Evolutionary conservation across 768 basidiomycete genomes (phyloP), one percentile per base, ranked within the genome.

Genomic region (Hygrocybe punicea): DNA sequence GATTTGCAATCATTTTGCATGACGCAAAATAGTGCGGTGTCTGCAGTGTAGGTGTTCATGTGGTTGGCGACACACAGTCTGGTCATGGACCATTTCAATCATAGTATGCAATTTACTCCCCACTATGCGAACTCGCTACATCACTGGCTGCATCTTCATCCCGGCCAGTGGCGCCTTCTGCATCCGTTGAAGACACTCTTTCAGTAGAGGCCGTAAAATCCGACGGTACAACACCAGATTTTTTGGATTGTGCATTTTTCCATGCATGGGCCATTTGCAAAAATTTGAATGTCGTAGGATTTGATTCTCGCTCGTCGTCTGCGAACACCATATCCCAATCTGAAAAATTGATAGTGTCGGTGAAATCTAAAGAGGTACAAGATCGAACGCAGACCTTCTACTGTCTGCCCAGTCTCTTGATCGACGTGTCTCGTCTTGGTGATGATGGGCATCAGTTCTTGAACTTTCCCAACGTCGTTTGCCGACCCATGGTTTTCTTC

Each of bases 321-420:
- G 93, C 86, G 71, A 98, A 98, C 19, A 95, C 86, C 66, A 95
- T 84, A 66, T 96, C 95, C 86, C 90, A 96, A 65, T 96, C 95
- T 94, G 57, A 11, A 42, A 53, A n/a, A 42, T 25, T 4, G 17
- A 60, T 19, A 62, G 35, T 37, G 33, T 55, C 25, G 50, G 17
- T 23, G 14, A 48, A 39, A 37, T 17, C 23, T 39, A 21, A 19
- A 24, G 42, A 39, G 14, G 40, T 50, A 29, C 17, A 9, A 25
- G 37, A 25, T 6, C 52, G 21, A 21, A 61, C 58, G 64, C 82
- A 62, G 71, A 84, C 91, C 92, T 83, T 94, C 93, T 24, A 93
- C 85, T 33, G 84, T 87, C 63, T 89, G 87, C 1, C 90, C 91
- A 6, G 90, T 91, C 65, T 91, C 87, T 59, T 82, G 83, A 66